Percentiles rank a stretch among this genome's conserved stretches.
Evolutionary conservation across 2,329 filamentous ascomycete species (phyloP).

Genomic region (Monosporascus sp.): DNA sequence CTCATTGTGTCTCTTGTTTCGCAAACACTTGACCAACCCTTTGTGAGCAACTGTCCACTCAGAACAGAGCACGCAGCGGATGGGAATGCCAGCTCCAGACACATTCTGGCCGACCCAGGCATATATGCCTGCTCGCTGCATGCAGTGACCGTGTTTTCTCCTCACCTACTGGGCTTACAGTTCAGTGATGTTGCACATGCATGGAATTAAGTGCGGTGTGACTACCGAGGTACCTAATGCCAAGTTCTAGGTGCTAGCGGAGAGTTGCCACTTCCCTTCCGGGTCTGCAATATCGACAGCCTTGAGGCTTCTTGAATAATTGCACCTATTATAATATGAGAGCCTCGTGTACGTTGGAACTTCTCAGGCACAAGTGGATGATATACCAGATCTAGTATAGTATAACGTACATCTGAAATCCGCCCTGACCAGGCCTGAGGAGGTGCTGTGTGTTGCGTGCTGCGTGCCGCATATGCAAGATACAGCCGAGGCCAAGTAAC

Average conservation of each 20-base stretch:
- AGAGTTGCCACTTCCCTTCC: neutral
- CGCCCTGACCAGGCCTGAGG: neutral
- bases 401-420: neutral
- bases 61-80: conserved; percentile 9
- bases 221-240: neutral
- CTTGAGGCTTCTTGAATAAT: neutral
- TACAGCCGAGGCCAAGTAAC: conserved; percentile 16
- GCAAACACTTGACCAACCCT: conserved; percentile 22
- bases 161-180: neutral
- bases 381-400: neutral
- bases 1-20: conserved; percentile 22
- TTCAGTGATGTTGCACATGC: neutral
- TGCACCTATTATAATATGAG: neutral
- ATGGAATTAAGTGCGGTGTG: no score
- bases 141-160: neutral
- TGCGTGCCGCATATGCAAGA: neutral
- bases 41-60: conserved; percentile 19
- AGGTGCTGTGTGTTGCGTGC: neutral
- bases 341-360: neutral
- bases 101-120: neutral
- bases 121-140: neutral
- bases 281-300: neutral
- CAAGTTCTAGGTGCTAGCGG: neutral
- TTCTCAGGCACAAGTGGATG: neutral
- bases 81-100: conserved; percentile 1